Evolutionary conservation across 139 green algal genomes (phyloP).

Genomic region (Auxenochlorella pyrenoidosa): DNA sequence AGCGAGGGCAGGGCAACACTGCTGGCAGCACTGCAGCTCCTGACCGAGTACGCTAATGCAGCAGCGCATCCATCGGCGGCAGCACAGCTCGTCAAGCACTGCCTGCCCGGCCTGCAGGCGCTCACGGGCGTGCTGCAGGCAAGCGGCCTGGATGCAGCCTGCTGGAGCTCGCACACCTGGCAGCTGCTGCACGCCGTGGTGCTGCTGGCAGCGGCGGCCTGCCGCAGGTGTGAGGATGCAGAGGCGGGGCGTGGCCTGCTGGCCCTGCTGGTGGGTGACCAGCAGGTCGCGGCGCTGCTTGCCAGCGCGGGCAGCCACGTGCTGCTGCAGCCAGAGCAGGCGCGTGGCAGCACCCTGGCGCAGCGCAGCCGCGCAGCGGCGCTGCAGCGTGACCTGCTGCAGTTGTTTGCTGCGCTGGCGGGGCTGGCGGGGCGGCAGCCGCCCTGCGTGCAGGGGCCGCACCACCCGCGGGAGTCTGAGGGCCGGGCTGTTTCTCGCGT

Average conservation of each 20-base stretch:
- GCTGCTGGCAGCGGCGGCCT: conserved; percentile 20
- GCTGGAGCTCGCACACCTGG: conserved; percentile 28
- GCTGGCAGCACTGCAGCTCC: conserved; percentile 8
- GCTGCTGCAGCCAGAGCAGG: conserved; percentile 22
- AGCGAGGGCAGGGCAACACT: background rate
- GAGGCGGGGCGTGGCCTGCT: conserved; percentile 32
- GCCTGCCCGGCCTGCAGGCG: conserved; percentile 10
- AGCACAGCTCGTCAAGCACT: background rate
- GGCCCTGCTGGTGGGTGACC: conserved; percentile 29
- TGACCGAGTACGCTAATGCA: conserved; percentile 25
- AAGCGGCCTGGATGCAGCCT: background rate
- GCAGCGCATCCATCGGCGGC: conserved; percentile 7
- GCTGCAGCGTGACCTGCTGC: conserved; percentile 41
- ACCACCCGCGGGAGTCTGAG: background rate
- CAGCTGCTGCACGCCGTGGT: conserved; percentile 29
- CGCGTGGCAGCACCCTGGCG: background rate
- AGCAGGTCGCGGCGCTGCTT: conserved; percentile 19
- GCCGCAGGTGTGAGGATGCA: conserved; percentile 21
- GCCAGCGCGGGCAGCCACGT: conserved; percentile 5
- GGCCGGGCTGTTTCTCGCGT: background rate
- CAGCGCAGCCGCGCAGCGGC: background rate
- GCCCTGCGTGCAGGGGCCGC: background rate
- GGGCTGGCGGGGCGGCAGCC: conserved; percentile 41
- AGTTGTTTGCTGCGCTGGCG: conserved; percentile 41
- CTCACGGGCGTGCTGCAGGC: conserved; percentile 38